Evolutionary conservation across 2,329 filamentous ascomycete genomes (phyloP), one percentile per base, ranked within the genome.

Genomic region (Didymella arachidicola): DNA sequence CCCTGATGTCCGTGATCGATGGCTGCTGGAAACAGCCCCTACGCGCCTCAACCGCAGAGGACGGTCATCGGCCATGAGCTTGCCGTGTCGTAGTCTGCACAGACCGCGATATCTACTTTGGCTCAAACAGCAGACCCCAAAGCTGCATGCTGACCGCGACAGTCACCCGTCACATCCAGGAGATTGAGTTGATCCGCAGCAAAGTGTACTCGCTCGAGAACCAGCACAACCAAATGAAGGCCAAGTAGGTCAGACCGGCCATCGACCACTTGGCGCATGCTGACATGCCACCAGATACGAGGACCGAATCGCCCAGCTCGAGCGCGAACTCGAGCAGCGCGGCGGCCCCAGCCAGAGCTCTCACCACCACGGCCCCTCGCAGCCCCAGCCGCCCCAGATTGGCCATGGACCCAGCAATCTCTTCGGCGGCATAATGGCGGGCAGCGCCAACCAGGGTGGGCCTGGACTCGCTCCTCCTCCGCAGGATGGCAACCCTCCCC

Each of bases 191-290:
- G 72, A 92, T 99, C 48, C 86, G 93, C 63, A 90, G 93, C 75
- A 97, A 97, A 79, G 92, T 99, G 60, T 97, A 92, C 73, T 87
- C 91, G 69, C 87, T 99, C 77, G 95, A 99, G 78, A 93, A 96
- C 76, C 87, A 89, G 47, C 95, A 98, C 73, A 85, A 94, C 71
- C 87, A 86, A 52, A 87, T 97, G 73, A 98, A 98, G 82, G 85
- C 89, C 78, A 96, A 97, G 94, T 98, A 83, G 76, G 89, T 80
- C 30, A 32, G 11, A 14, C n/a, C 19, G 19, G 38, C 12, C 38
- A 16, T 41, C 19, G 4, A 25, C 6, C 2, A 10, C 5, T 14
- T 25, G 38, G 18, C 38, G 38, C 18, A 41, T 41, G 38, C 32
- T 34, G 34, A 42, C 29, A 34, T 8, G 1, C 8, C 25, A 3